phyloP scores from a whole-genome alignment of 2,329 filamentous ascomycete species.

The Penicillium sp. region DNA sequence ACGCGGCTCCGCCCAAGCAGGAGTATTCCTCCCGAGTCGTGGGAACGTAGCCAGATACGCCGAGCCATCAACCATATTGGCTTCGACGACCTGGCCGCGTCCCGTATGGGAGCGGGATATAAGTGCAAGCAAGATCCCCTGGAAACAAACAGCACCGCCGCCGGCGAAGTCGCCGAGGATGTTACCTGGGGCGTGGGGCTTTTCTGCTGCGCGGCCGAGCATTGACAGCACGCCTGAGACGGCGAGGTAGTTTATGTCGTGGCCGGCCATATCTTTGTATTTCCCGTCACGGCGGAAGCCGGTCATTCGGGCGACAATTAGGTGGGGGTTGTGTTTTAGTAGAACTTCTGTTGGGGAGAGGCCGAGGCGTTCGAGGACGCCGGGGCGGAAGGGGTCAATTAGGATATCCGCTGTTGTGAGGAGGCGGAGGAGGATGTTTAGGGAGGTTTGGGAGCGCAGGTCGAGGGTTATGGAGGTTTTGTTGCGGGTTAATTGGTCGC shows the following conservation, averaged over 20 bases:
- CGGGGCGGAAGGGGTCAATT: slow-evolving; percentile 91
- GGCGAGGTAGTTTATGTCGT: slow-evolving; percentile 95
- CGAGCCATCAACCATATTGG: slow-evolving; percentile 93
- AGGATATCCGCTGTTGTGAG: slow-evolving; percentile 68
- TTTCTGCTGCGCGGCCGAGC: slow-evolving; percentile 68
- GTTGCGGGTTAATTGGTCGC: slow-evolving; percentile 74
- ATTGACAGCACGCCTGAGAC: slow-evolving; percentile 77
- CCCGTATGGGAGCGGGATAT: slow-evolving; percentile 64
- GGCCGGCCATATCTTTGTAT: slow-evolving; percentile 85
- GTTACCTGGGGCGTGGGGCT: slow-evolving; percentile 78
- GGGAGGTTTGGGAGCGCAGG: slow-evolving; percentile 66
- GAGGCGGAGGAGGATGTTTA: slow-evolving; percentile 66
- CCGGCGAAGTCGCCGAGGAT: slow-evolving; percentile 89
- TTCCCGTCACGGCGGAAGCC: slow-evolving; percentile 85
- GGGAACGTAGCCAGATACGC: slow-evolving; percentile 78
- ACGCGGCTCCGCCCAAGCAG: slow-evolving; percentile 62
- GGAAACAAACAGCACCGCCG: slow-evolving; percentile 77
- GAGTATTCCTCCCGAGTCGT: slow-evolving; percentile 63
- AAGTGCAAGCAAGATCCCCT: slow-evolving; percentile 79
- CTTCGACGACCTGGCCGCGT: slow-evolving; percentile 83
- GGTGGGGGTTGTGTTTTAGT: slow-evolving; percentile 64
- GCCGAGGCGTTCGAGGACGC: slow-evolving; percentile 81
- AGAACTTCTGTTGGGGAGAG: slow-evolving; percentile 69
- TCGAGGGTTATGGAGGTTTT: slow-evolving; percentile 80
- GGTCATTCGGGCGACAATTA: slow-evolving; percentile 83